Evolutionary conservation across 768 basidiomycete genomes (phyloP).

Genomic region (Mycena epipterygia): DNA sequence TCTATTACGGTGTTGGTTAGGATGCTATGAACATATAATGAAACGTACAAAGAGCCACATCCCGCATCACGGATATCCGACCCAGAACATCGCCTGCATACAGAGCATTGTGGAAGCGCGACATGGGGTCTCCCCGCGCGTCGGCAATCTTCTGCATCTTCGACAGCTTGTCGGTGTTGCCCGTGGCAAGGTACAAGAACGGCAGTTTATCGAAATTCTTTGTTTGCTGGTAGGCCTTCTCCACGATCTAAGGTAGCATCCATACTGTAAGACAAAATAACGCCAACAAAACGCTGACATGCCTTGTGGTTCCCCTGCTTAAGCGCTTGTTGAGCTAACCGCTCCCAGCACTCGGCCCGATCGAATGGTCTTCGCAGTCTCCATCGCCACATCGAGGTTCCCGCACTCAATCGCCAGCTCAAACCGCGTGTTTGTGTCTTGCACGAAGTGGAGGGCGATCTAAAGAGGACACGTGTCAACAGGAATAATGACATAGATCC

Average conservation of each 20-base stretch:
- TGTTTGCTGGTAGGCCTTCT: slow-evolving; percentile 97
- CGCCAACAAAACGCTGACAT: slow-evolving; percentile 23
- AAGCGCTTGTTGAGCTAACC: slow-evolving; percentile 94
- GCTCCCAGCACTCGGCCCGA: slow-evolving; percentile 91
- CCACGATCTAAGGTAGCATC: slow-evolving; percentile 77
- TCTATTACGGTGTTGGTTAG: slow-evolving; percentile 60
- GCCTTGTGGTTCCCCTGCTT: slow-evolving; percentile 99
- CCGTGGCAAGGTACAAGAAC: slow-evolving; percentile 95
- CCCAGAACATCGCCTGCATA: slow-evolving; percentile 92
- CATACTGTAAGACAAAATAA: slow-evolving; percentile 9
- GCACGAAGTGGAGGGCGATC: slow-evolving; percentile 98
- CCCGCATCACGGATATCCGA: slow-evolving; percentile 88
- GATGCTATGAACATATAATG: neutral
- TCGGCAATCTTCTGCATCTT: slow-evolving; percentile 99
- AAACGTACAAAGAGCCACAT: slow-evolving; percentile 91
- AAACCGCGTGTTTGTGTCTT: slow-evolving; percentile 97
- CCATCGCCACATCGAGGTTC: slow-evolving; percentile 95
- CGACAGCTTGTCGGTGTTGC: slow-evolving; percentile 91
- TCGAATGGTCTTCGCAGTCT: slow-evolving; percentile 92
- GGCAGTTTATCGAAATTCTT: slow-evolving; percentile 98
- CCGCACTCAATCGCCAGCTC: slow-evolving; percentile 99
- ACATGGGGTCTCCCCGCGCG: slow-evolving; percentile 97
- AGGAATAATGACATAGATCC: neutral
- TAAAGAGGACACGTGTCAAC: slow-evolving; percentile 47
- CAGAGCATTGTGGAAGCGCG: slow-evolving; percentile 96